Conservation (phyloP, 192 early-diverging fungal genomes). For the Rhizophagus sp. region DNA sequence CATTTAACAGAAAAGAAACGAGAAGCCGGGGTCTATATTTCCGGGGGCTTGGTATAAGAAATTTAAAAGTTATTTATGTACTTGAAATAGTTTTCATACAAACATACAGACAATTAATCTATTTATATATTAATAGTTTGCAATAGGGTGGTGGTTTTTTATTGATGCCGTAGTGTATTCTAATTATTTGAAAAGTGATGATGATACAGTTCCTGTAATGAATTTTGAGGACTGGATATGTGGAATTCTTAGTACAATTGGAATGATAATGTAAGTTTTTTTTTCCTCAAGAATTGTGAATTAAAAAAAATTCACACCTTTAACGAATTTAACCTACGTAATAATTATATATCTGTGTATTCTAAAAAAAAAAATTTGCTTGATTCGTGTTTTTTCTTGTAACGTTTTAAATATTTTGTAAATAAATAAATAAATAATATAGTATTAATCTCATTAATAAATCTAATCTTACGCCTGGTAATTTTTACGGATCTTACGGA, state of each 20-base stretch:
- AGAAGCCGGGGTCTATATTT: slow-evolving; percentile 41
- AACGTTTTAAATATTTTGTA: no score
- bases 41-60: slow-evolving; percentile 40
- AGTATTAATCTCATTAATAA: slow-evolving; percentile 60
- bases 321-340: no score
- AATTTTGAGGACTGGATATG: slow-evolving; percentile 60
- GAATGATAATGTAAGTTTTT: slow-evolving; percentile 57
- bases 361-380: not conserved
- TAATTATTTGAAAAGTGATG: slow-evolving; percentile 25
- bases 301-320: not conserved
- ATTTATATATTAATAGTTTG: slow-evolving; percentile 42
- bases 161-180: slow-evolving; percentile 55
- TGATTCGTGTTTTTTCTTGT: not conserved
- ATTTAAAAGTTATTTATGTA: no score
- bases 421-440: not conserved
- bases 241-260: slow-evolving; percentile 56
- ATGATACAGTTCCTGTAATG: slow-evolving; percentile 35
- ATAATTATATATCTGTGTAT: not conserved
- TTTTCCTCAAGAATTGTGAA: not conserved
- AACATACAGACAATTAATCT: not conserved
- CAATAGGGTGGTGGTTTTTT: slow-evolving; percentile 64
- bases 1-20: slow-evolving; percentile 40
- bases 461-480: slow-evolving; percentile 42
- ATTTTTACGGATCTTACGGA: slow-evolving; percentile 30
- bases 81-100: not conserved